Conservation (phyloP, 163 green algal genomes). For the Chlamydomonas reinhardtii region DNA sequence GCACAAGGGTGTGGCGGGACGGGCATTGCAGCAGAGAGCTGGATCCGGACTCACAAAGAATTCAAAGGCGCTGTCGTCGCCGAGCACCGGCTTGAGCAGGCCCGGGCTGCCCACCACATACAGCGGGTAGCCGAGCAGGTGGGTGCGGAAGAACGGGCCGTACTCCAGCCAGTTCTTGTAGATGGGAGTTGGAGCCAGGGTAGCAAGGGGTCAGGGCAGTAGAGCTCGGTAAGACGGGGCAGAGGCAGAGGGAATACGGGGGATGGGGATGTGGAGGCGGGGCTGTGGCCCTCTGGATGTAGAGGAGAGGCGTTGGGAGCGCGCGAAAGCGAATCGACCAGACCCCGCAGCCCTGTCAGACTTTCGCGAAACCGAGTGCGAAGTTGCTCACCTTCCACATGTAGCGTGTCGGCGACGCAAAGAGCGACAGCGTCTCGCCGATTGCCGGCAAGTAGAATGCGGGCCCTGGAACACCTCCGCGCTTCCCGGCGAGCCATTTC, state of each 20-base stretch:
- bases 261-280: too few relatives aligned
- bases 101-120: background rate
- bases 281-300: too few relatives aligned
- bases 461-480: background rate
- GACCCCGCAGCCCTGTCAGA: too few relatives aligned
- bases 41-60: constrained; percentile 21
- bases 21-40: too few relatives aligned
- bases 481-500: background rate
- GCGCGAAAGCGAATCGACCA: too few relatives aligned
- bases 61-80: constrained; percentile 2
- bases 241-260: too few relatives aligned
- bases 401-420: constrained; percentile 1
- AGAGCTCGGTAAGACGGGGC: too few relatives aligned
- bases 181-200: too few relatives aligned
- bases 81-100: background rate
- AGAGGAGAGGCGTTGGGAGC: too few relatives aligned
- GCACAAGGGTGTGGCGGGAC: too few relatives aligned
- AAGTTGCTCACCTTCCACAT: constrained; percentile 4
- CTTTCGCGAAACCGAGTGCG: too few relatives aligned
- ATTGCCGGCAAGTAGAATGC: background rate
- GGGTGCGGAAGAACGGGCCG: background rate
- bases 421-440: background rate
- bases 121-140: background rate
- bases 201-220: too few relatives aligned
- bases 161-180: background rate